phyloP scores from a whole-genome alignment of 305 asterid species.

The Striga hermonthica region DNA sequence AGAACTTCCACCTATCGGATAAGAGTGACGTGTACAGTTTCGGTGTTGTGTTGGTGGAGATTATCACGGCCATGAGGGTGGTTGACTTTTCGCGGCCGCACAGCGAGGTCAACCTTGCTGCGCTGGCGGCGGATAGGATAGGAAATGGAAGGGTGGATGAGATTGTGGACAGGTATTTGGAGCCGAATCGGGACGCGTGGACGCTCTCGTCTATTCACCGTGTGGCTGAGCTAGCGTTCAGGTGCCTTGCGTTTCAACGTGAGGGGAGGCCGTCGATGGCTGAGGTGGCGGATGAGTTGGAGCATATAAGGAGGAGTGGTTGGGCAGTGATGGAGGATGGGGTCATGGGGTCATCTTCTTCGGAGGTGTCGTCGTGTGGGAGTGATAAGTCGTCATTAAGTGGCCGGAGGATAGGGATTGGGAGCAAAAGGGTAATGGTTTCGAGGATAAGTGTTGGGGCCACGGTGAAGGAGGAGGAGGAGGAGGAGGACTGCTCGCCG shows the following conservation, averaged over 20 bases:
- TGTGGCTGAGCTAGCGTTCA: slow-evolving; percentile 88
- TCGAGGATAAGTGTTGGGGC: slow-evolving; percentile 34
- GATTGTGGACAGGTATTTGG: slow-evolving; percentile 76
- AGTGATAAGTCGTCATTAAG: slow-evolving; percentile 59
- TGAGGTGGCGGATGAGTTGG: slow-evolving; percentile 94
- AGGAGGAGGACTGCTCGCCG: slow-evolving; percentile 53
- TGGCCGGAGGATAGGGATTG: slow-evolving; percentile 39
- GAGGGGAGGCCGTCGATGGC: slow-evolving; percentile 96
- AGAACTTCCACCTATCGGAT: slow-evolving; percentile 91
- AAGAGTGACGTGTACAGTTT: slow-evolving; percentile 95
- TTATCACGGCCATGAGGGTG: slow-evolving; percentile 74
- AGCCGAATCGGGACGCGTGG: slow-evolving; percentile 94
- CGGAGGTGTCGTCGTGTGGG: slow-evolving; percentile 65
- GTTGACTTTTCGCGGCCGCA: slow-evolving; percentile 86
- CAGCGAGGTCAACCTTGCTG: slow-evolving; percentile 81
- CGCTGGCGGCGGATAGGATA: slow-evolving; percentile 76
- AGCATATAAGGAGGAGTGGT: slow-evolving; percentile 69
- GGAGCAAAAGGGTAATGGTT: slow-evolving; percentile 55
- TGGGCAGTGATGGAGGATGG: slow-evolving; percentile 80
- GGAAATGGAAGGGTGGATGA: slow-evolving; percentile 85
- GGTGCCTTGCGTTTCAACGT: slow-evolving; percentile 87
- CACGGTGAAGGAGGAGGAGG: slow-evolving; percentile 31
- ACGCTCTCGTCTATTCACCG: slow-evolving; percentile 77
- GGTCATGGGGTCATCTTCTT: slow-evolving; percentile 50
- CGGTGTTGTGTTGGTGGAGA: slow-evolving; percentile 91